These are phyloP conservation scores for Euphorbia celastroides DNA, from an alignment of 441 rosid species.

Conservation along the genomic window DNA sequence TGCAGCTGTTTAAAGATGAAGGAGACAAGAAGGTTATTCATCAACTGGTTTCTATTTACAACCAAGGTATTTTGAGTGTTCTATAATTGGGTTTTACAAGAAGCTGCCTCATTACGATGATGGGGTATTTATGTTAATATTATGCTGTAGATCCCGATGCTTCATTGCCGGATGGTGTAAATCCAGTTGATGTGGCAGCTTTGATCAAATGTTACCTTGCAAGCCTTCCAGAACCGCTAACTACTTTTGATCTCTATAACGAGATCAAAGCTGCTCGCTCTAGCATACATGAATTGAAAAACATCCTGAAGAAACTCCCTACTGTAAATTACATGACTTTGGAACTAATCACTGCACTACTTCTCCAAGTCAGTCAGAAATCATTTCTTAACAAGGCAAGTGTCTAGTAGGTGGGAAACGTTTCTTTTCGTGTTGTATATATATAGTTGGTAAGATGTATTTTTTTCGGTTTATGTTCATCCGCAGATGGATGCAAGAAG, in stretches of 20 bases:
- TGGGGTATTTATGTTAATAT: constrained; percentile 7
- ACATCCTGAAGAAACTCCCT: constrained; percentile 74
- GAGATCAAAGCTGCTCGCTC: constrained; percentile 68
- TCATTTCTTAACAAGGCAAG: constrained; percentile 72
- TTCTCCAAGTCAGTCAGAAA: constrained; percentile 82
- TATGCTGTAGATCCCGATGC: constrained; percentile 53
- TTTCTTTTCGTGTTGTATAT: background rate
- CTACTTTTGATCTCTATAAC: constrained; percentile 71
- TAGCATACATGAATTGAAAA: constrained; percentile 54
- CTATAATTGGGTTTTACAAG: constrained; percentile 5
- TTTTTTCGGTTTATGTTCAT: constrained; percentile 15
- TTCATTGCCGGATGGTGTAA: constrained; percentile 62
- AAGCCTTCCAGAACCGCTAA: constrained; percentile 84
- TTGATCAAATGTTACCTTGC: constrained; percentile 80
- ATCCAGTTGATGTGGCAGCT: constrained; percentile 68
- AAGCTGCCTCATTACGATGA: background rate
- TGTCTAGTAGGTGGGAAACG: background rate
- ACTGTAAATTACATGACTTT: constrained; percentile 77
- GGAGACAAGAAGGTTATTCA: constrained; percentile 68
- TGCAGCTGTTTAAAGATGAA: constrained; percentile 63
- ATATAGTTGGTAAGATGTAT: constrained; percentile 7
- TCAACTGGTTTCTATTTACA: constrained; percentile 67
- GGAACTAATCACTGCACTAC: constrained; percentile 71
- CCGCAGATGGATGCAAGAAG: constrained; percentile 79
- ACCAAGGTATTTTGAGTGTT: constrained; percentile 48